Evolutionary conservation across 495 filamentous ascomycete species (phyloP), one percentile per base, ranked within the genome.

Genomic region (Xylaria palmicola): DNA sequence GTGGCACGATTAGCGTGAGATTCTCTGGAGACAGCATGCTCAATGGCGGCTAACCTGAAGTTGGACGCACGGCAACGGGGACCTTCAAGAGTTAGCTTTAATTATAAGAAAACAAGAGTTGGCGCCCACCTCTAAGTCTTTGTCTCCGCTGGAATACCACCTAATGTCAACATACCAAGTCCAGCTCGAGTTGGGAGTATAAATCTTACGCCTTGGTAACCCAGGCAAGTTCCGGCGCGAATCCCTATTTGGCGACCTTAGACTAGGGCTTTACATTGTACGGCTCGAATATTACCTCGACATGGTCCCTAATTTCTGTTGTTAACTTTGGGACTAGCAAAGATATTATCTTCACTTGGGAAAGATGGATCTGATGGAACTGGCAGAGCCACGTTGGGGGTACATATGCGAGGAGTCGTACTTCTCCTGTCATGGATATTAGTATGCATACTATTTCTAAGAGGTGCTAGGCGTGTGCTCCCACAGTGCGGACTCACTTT

Each of bases 181-280:
- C 19, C 9, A 48, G 19, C 7, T 20, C n/a, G 13, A 56, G 12
- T 1, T 24, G 36, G 26, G n/a, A 37, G 20, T n/a, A n/a, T 41
- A 30, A 57, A 44, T 74, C 86, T 77, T 82, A 92, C 87, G 91
- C 93, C 75, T 94, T 91, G 30, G 95, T 98, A 39, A 99, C 95
- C 94, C 94, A 98, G 53, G 95, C 95, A 62, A 99, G 88, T 76
- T 99, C 94, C 51, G 94, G 92, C 57, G 93, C 93, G 74, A 98
- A 98, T 26, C 95, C 95, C 75, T 61, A 10, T 58, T 57, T 41
- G 10, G 5, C 20, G 15, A 40, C 24, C 13, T 59, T 59, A 59
- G 56, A 37, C 34, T 1, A 8, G 32, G 2, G 15, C 20, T 39
- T 50, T 17, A 20, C 22, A 20, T 20, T 30, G n/a, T 20, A 17